These are phyloP conservation scores for Metschnikowia vanudenii DNA, from an alignment of 805 yeast species.

Conservation along the genomic window DNA sequence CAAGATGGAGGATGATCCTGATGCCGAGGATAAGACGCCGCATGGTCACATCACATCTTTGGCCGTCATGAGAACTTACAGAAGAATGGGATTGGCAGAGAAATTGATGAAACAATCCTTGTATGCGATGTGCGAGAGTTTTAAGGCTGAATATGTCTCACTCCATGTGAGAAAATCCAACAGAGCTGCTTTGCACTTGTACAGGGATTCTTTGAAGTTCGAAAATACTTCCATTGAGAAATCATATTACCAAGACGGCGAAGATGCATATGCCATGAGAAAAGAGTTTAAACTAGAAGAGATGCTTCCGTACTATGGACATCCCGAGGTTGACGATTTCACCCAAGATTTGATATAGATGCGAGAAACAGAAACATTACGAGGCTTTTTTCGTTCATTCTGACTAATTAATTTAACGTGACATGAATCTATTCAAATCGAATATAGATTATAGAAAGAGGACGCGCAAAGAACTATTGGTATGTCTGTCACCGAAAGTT, in stretches of 20 bases:
- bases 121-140: conserved; percentile 76
- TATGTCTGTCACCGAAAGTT: too few species aligned
- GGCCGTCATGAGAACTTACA: conserved; percentile 91
- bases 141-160: conserved; percentile 78
- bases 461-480: too few species aligned
- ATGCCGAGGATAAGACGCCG: conserved; percentile 65
- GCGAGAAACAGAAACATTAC: background rate
- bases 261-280: conserved; percentile 95
- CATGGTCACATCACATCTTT: conserved; percentile 94
- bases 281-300: conserved; percentile 62
- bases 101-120: conserved; percentile 83
- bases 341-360: conserved; percentile 27
- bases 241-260: conserved; percentile 94
- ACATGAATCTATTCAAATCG: too few species aligned
- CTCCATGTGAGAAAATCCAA: conserved; percentile 93
- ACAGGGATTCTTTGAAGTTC: conserved; percentile 79
- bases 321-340: conserved; percentile 49
- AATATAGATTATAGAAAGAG: too few species aligned
- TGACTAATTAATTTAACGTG: too few species aligned
- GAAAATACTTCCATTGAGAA: conserved; percentile 80
- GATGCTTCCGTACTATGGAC: conserved; percentile 56
- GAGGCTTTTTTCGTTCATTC: too few species aligned
- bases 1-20: conserved; percentile 94
- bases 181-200: conserved; percentile 89
- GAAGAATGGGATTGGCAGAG: conserved; percentile 94